Evolutionary conservation across 2,329 filamentous ascomycete genomes (phyloP), one percentile per base, ranked within the genome.

Genomic region (Colletotrichum coccodes): DNA sequence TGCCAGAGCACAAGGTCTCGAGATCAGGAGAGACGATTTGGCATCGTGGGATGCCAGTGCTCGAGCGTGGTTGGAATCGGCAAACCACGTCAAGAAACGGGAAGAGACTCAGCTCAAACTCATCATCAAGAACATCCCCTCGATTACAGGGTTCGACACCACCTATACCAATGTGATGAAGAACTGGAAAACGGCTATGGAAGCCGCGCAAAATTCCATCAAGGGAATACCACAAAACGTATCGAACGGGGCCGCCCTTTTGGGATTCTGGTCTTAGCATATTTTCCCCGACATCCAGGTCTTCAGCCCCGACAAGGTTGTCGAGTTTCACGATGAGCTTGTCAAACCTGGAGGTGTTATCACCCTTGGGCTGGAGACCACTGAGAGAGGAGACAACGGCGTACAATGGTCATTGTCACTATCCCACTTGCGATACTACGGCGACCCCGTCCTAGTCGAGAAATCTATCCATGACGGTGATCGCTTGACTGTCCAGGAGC

Each of bases 11-110:
- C 36, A 38, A 38, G 36, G 36, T 63, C 61, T 1, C 61, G 75
- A 49, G 66, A 72, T 0, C 70, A 81, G 23, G 11, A 38, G 36
- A 38, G 36, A 38, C 8, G 36, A 38, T 38, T 16, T 60, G 5
- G 28, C 44, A 11, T 23, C 40, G 26, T 82, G 80, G 80, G 81
- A 81, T 72, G 75, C 77, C 2, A 81, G 79, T 62, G 76, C 77
- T 0, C 72, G 80, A 7, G 69, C 80, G 0, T 83, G 80, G 81
- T 68, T 82, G 3, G 68, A 71, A 4, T 74, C 65, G 4, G 58
- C 58, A 11, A 44, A 59, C 26, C 18, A 42, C 23, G 23, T 23
- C 11, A 30, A 18, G 8, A 18, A n/a, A 38, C 16, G 9, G 11
- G 23, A 59, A 18, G 40, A 59, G 28, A 59, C 42, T 26, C 56